phyloP scores from a whole-genome alignment of 2,329 filamentous ascomycete genomes.

The Penicillium capsulatum region DNA sequence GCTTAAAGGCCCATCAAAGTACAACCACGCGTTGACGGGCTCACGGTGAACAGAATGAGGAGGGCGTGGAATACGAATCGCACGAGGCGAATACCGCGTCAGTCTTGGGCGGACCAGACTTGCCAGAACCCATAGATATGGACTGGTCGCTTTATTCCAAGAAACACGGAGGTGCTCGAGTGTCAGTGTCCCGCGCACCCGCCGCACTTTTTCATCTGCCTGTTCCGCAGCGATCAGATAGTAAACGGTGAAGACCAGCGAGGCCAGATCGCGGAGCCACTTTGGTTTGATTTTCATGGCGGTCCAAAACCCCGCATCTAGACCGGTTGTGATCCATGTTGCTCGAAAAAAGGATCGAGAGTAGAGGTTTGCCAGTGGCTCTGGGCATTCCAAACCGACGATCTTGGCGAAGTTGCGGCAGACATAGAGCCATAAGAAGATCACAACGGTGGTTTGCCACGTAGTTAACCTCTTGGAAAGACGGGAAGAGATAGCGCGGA shows the following conservation, averaged over 20 bases:
- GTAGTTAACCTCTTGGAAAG: conserved; percentile 69
- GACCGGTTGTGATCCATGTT: conserved; percentile 90
- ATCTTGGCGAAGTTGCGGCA: conserved; percentile 92
- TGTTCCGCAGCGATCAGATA: conserved; percentile 90
- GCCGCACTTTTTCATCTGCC: conserved; percentile 93
- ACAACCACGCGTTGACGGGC: conserved; percentile 81
- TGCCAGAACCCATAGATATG: conserved; percentile 72
- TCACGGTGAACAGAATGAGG: conserved; percentile 75
- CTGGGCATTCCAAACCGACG: conserved; percentile 82
- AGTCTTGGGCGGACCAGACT: conserved; percentile 71
- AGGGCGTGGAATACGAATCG: conserved; percentile 79
- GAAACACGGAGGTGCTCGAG: conserved; percentile 87
- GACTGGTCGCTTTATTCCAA: conserved; percentile 92
- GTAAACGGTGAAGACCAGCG: conserved; percentile 79
- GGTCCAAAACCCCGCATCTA: conserved; percentile 97
- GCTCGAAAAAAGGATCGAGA: conserved; percentile 88
- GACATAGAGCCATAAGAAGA: conserved; percentile 86
- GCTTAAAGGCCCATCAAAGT: conserved; percentile 82
- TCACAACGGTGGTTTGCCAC: conserved; percentile 85
- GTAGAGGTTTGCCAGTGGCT: conserved; percentile 92
- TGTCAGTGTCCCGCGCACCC: conserved; percentile 79
- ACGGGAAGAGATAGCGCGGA: conserved; percentile 66
- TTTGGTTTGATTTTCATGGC: conserved; percentile 85
- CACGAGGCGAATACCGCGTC: conserved; percentile 74
- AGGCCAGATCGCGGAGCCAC: conserved; percentile 76